Evolutionary conservation across 2,329 filamentous ascomycete species (phyloP).

Genomic region (Colletotrichum theobromicola): DNA sequence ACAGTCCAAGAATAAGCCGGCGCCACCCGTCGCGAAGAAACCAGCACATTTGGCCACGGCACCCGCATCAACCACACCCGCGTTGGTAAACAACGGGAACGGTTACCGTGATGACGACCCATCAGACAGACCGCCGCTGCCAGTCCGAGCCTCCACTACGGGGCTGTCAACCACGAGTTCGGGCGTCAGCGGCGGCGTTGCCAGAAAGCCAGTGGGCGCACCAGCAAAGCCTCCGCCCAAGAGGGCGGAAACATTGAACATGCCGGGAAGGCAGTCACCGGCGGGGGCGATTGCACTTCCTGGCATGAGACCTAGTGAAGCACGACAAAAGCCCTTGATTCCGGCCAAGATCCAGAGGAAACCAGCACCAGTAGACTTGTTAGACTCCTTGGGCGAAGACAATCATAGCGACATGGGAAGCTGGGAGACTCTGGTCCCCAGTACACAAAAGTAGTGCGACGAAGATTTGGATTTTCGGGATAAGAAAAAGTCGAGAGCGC

Average conservation of each 20-base stretch:
- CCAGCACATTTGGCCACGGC: conserved; percentile 57
- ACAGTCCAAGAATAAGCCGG: conserved; percentile 40
- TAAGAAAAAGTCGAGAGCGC: neutral
- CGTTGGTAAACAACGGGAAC: conserved; percentile 22
- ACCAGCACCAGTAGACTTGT: conserved; percentile 39
- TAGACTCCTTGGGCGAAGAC: conserved; percentile 56
- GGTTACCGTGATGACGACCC: conserved; percentile 20
- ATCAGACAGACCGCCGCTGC: conserved; percentile 26
- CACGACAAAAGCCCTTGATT: conserved; percentile 6
- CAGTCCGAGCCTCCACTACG: conserved; percentile 18
- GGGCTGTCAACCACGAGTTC: conserved; percentile 4
- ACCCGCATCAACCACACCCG: conserved; percentile 30
- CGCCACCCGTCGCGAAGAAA: conserved; percentile 68
- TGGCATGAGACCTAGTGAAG: conserved; percentile 16
- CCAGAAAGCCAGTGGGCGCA: conserved; percentile 8
- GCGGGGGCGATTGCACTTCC: conserved; percentile 16
- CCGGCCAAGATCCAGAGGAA: conserved; percentile 16
- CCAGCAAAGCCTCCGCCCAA: conserved; percentile 4
- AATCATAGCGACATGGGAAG: conserved; percentile 49
- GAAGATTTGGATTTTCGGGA: neutral
- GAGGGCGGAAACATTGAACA: neutral
- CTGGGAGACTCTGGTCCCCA: conserved; percentile 63
- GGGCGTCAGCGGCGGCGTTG: neutral
- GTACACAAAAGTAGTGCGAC: conserved; percentile 15
- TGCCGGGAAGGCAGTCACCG: conserved; percentile 5